Evolutionary conservation across 2,329 filamentous ascomycete genomes (phyloP).

Genomic region (Colletotrichum paranaense): DNA sequence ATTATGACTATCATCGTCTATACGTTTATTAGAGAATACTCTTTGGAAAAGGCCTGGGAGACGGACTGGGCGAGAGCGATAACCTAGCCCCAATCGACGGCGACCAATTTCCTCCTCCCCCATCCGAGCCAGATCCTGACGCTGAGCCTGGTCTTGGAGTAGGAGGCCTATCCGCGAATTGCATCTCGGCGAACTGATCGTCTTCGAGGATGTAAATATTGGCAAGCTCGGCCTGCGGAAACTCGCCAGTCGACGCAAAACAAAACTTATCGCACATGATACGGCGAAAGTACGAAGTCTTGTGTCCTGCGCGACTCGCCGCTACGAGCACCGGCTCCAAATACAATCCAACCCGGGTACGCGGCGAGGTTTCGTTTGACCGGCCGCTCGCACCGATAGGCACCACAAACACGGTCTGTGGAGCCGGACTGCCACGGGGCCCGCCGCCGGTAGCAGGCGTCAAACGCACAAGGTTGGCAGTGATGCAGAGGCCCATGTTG

Average conservation of each 20-base stretch:
- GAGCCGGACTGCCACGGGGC: background rate
- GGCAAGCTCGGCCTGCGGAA: background rate
- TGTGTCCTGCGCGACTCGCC: background rate
- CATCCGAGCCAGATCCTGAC: background rate
- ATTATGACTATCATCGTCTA: no score
- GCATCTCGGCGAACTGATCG: conserved; percentile 30
- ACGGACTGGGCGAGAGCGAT: conserved; percentile 20
- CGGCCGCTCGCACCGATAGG: conserved; percentile 30
- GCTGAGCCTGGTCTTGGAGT: background rate
- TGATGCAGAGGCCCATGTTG: conserved; percentile 30
- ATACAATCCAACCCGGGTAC: conserved; percentile 24
- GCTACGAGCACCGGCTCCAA: conserved; percentile 21
- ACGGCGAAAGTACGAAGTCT: conserved; percentile 24
- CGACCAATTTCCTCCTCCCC: background rate
- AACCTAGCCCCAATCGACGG: conserved; percentile 6
- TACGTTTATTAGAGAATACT: no score
- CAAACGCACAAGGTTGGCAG: conserved; percentile 3
- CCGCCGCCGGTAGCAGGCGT: background rate
- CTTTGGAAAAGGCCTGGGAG: background rate
- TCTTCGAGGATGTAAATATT: conserved; percentile 23
- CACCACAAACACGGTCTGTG: conserved; percentile 2
- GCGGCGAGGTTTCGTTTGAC: background rate
- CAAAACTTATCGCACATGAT: conserved; percentile 24
- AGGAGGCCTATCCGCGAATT: conserved; percentile 3
- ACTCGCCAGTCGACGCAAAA: conserved; percentile 26